Evolutionary conservation across 208 protist genomes (phyloP), one percentile per base, ranked within the genome.

Genomic region (Wallacemonas rigidus): DNA sequence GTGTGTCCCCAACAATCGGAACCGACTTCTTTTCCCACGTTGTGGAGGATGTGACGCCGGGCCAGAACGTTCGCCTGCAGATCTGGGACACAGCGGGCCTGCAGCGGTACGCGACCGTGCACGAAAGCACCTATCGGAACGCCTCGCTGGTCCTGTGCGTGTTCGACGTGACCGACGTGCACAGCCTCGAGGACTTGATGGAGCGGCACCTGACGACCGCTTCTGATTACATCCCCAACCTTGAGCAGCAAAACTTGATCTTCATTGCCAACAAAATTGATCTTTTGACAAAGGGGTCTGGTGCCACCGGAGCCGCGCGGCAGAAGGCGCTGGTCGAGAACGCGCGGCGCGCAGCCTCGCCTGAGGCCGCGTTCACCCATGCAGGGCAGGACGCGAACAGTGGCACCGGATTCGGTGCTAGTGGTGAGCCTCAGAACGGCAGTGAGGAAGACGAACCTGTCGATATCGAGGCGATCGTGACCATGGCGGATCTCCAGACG

Each of bases 31-130:
- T 76, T 55, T 81, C 79, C 3, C 74, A 76, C 26, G 43, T 80
- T 12, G 54, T 91, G 0, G 57, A 64, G 0, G 14, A 87, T 41
- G 85, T 85, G 45, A 61, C 74, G 2, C 68, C 63, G 3, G 75
- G 76, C 9, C 56, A 74, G 43, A 81, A 83, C 36, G 79, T 87
- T 41, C 81, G 85, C 3, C 79, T 93, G 26, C 88, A 93, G 71
- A 75, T 93, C 54, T 93, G 88, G 88, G 88, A 93, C 77, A 91
- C 86, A 1, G 88, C 88, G 1, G 88, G 98, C 26, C 91, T 99
- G 74, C 96, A 98, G 86, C 74, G 97, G 17, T 99, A 99, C 75
- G 92, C 97, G 38, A 96, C 98, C 7, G 98, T 99, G 70, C 98
- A 97, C 9, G 65, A 75, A 12, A 79, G 74, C 12, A 83, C 76